These are phyloP conservation scores for Kingdonia uniflora DNA, from an alignment of 164 flowering plant species.

Conservation along the genomic window DNA sequence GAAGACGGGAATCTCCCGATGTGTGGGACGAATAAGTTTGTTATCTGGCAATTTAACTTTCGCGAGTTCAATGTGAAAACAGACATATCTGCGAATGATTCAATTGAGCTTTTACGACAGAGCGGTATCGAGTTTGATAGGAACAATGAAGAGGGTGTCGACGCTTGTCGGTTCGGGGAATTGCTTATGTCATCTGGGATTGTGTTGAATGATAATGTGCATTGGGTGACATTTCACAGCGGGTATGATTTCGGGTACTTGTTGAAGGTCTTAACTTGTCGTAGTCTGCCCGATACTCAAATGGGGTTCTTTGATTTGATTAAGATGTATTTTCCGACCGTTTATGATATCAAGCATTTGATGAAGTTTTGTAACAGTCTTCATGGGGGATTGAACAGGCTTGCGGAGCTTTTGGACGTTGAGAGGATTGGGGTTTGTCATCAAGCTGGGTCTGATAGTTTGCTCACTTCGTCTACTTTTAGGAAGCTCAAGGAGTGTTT, in stretches of 20 bases:
- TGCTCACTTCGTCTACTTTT: conserved; percentile 48
- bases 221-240: conserved; percentile 33
- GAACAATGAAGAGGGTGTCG: conserved; percentile 20
- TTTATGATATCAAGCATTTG: conserved; percentile 53
- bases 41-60: conserved; percentile 44
- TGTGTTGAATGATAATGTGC: conserved; percentile 24
- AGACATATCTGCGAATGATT: conserved; percentile 34
- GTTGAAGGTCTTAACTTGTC: conserved; percentile 42
- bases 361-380: conserved; percentile 51
- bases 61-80: conserved; percentile 29
- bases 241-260: conserved; percentile 39
- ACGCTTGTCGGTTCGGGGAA: conserved; percentile 19
- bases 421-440: conserved; percentile 51
- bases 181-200: conserved; percentile 22
- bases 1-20: conserved; percentile 35
- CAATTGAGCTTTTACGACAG: conserved; percentile 29
- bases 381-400: conserved; percentile 57
- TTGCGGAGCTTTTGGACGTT: conserved; percentile 49
- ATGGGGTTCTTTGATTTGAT: conserved; percentile 26
- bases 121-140: conserved; percentile 32
- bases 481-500: conserved; percentile 44
- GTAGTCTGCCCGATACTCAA: conserved; percentile 33
- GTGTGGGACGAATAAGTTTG: conserved; percentile 27
- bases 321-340: conserved; percentile 35
- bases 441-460: conserved; percentile 61